These are phyloP conservation scores for Rhododendron ferrugineum DNA, from an alignment of 148 eudicot genomes.

Conservation along the genomic window DNA sequence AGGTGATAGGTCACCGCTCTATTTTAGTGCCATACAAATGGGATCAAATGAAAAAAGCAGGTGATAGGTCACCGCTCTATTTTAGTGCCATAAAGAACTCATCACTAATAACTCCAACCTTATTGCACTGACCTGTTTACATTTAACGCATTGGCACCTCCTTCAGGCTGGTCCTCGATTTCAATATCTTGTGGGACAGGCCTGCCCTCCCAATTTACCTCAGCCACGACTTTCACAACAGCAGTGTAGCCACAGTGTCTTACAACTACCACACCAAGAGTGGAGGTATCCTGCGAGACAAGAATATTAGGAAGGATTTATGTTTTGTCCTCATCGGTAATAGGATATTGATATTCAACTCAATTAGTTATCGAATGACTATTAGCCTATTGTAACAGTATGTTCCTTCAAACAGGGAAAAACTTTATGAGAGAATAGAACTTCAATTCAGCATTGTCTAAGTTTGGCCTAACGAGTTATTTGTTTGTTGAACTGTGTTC, in stretches of 20 bases:
- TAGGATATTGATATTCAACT: background rate
- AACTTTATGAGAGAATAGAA: background rate
- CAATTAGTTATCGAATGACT: background rate
- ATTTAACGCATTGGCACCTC: slow-evolving; percentile 97
- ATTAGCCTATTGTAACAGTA: background rate
- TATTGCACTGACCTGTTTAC: slow-evolving; percentile 69
- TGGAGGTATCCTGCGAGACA: slow-evolving; percentile 67
- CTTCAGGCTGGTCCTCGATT: slow-evolving; percentile 81
- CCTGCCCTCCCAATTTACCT: slow-evolving; percentile 39
- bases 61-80: background rate
- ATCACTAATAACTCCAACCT: background rate
- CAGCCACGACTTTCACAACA: slow-evolving; percentile 63
- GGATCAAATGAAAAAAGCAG: background rate
- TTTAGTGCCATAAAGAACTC: slow-evolving; percentile 8
- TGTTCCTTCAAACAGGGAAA: background rate
- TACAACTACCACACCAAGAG: slow-evolving; percentile 76
- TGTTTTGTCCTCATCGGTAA: background rate
- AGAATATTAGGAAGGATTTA: background rate
- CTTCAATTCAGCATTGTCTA: background rate
- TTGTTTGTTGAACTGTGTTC: background rate
- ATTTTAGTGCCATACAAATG: slow-evolving; percentile 4
- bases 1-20: background rate
- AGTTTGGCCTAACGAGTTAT: background rate
- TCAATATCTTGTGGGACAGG: slow-evolving; percentile 40
- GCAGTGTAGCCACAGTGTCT: slow-evolving; percentile 86